A percentile compares a stretch with the other conserved stretches of the same genome.
phyloP scores from a whole-genome alignment of 805 yeast species.

The Metschnikowia santaceciliae region DNA sequence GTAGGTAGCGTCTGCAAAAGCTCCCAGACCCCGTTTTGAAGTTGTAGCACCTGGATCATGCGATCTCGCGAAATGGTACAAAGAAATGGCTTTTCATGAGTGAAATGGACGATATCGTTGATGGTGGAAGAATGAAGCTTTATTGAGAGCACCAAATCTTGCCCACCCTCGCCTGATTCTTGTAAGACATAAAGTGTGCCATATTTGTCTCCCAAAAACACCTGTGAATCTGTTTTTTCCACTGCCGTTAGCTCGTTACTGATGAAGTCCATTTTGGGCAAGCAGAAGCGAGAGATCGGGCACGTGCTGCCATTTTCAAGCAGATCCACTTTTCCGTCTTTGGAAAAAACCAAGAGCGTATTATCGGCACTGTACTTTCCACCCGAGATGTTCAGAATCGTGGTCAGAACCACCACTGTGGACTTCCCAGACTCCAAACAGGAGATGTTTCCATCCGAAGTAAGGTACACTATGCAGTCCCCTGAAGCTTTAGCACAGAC shows the following conservation, averaged over 20 bases:
- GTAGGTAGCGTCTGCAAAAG: conserved; percentile 56
- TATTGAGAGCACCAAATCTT: conserved; percentile 20
- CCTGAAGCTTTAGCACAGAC: neutral
- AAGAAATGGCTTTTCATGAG: conserved; percentile 22
- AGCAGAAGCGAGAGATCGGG: neutral
- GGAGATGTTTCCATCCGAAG: neutral
- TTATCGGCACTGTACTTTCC: conserved; percentile 6
- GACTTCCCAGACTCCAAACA: neutral
- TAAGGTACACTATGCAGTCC: neutral
- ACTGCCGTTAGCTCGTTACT: conserved; percentile 39
- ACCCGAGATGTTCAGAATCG: conserved; percentile 2
- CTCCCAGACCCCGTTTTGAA: conserved; percentile 38
- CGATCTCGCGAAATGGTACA: conserved; percentile 57
- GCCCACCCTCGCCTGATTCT: neutral
- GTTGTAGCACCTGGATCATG: conserved; percentile 53
- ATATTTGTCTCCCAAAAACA: conserved; percentile 47
- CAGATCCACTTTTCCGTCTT: conserved; percentile 18
- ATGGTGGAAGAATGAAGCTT: conserved; percentile 52
- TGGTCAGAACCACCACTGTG: neutral
- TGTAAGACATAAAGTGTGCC: conserved; percentile 37
- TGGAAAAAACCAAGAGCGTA: conserved; percentile 19
- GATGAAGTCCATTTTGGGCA: neutral
- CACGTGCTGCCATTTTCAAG: neutral
- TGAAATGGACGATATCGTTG: conserved; percentile 41
- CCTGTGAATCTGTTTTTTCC: conserved; percentile 28